These are phyloP conservation scores for Trichoderma atrobrunneum DNA, from an alignment of 2,329 filamentous ascomycete genomes.

Conservation along the genomic window DNA sequence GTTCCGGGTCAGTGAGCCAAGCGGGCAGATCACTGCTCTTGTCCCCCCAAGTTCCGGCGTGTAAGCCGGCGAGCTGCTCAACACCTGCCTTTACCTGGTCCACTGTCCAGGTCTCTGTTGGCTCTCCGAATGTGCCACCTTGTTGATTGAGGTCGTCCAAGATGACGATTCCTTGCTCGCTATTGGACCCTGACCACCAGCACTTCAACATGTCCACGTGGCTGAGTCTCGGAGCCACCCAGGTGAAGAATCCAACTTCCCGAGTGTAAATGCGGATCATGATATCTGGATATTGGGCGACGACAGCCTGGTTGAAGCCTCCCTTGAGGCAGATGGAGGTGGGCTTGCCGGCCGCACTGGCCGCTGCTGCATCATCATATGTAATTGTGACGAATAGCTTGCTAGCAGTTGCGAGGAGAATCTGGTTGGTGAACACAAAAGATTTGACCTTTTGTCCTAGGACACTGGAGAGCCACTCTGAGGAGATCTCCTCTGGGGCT, in stretches of 20 bases:
- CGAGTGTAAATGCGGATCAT: neutral
- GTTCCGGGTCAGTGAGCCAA: neutral
- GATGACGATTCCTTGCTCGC: neutral
- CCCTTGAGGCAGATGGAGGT: neutral
- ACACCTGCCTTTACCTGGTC: neutral
- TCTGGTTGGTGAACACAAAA: neutral
- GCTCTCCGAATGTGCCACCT: neutral
- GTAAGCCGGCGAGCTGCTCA: neutral
- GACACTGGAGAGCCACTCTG: neutral
- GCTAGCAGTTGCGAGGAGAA: slow-evolving; percentile 7
- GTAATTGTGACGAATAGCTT: neutral
- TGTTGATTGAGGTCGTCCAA: neutral
- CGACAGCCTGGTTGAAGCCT: slow-evolving; percentile 1
- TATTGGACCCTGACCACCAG: neutral
- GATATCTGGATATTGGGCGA: slow-evolving; percentile 1
- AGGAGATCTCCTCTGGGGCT: neutral
- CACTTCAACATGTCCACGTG: neutral
- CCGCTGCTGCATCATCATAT: neutral
- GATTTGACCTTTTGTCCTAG: neutral
- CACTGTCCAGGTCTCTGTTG: neutral
- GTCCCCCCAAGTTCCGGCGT: neutral
- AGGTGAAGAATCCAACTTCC: neutral
- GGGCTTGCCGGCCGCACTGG: neutral
- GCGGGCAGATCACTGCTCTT: neutral
- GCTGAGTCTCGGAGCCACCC: neutral